Evolutionary conservation across 169 alveolate genomes (phyloP).

Genomic region (Eimeria necatrix): DNA sequence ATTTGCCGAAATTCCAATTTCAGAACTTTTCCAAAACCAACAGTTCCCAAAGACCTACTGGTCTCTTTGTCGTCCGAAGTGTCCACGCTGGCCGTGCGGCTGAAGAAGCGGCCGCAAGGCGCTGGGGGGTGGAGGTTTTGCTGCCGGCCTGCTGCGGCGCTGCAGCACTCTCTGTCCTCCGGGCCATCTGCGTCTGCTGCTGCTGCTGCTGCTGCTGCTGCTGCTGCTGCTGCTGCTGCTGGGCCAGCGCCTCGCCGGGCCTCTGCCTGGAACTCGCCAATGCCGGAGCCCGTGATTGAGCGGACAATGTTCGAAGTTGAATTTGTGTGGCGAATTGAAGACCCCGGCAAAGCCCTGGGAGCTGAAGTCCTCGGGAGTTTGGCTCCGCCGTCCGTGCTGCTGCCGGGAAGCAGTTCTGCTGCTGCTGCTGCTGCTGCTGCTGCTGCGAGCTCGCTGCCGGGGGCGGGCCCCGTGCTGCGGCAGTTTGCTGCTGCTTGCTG

Average conservation of each 20-base stretch:
- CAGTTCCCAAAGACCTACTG: neutral
- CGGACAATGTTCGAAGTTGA: constrained; percentile 70
- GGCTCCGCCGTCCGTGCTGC: neutral
- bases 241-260: constrained; percentile 15
- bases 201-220: neutral
- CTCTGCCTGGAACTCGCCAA: constrained; percentile 50
- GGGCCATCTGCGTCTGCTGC: constrained; percentile 26
- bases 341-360: neutral
- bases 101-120: constrained; percentile 42
- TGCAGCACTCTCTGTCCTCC: constrained; percentile 34
- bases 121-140: constrained; percentile 35
- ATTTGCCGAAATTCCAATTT: too few species aligned
- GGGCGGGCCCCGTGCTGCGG: neutral
- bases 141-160: constrained; percentile 49
- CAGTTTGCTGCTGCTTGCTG: neutral
- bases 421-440: neutral
- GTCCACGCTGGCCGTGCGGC: constrained; percentile 60
- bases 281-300: constrained; percentile 54
- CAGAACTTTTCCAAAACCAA: too few species aligned
- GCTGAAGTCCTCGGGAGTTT: constrained; percentile 23
- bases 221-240: neutral
- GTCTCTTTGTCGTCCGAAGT: constrained; percentile 62
- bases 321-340: constrained; percentile 20
- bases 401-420: neutral
- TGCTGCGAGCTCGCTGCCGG: neutral